These are phyloP conservation scores for Colletotrichum echinochloae DNA, from an alignment of 2,329 filamentous ascomycete genomes.

Conservation along the genomic window DNA sequence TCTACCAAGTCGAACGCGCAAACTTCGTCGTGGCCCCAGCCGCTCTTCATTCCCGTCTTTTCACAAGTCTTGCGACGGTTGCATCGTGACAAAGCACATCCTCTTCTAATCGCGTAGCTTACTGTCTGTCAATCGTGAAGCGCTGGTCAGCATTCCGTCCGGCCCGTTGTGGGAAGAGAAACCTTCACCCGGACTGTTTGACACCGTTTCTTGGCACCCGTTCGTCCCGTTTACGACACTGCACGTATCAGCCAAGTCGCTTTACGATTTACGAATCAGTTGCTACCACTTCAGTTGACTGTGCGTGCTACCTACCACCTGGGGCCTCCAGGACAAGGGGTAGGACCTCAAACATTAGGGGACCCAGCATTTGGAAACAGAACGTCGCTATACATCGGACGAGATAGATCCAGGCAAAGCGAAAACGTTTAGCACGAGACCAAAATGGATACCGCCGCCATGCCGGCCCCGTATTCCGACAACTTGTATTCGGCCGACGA, in stretches of 20 bases:
- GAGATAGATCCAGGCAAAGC: neutral
- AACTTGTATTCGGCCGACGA: slow-evolving; percentile 44
- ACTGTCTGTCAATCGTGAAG: neutral
- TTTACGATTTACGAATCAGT: slow-evolving; percentile 31
- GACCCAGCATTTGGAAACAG: slow-evolving; percentile 33
- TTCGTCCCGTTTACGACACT: slow-evolving; percentile 29
- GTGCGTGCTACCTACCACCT: neutral
- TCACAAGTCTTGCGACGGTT: slow-evolving; percentile 21
- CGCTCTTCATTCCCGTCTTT: slow-evolving; percentile 3
- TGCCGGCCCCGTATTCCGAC: slow-evolving; percentile 59
- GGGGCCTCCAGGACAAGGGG: slow-evolving; percentile 6
- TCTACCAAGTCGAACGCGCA: slow-evolving; percentile 26
- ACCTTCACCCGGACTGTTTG: slow-evolving; percentile 24
- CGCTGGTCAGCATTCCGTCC: slow-evolving; percentile 5
- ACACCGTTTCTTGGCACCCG: slow-evolving; percentile 33
- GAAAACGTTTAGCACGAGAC: neutral
- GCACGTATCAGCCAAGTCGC: slow-evolving; percentile 38
- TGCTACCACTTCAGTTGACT: slow-evolving; percentile 10
- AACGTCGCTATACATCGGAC: neutral
- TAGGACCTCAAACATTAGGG: slow-evolving; percentile 32
- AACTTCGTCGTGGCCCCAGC: slow-evolving; percentile 8
- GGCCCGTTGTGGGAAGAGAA: slow-evolving; percentile 6
- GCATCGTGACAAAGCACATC: neutral
- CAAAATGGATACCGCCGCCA: slow-evolving; percentile 47
- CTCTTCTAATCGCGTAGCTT: neutral